Evolutionary conservation across 2,329 filamentous ascomycete species (phyloP).

Genomic region (Mycosphaerella sp.): DNA sequence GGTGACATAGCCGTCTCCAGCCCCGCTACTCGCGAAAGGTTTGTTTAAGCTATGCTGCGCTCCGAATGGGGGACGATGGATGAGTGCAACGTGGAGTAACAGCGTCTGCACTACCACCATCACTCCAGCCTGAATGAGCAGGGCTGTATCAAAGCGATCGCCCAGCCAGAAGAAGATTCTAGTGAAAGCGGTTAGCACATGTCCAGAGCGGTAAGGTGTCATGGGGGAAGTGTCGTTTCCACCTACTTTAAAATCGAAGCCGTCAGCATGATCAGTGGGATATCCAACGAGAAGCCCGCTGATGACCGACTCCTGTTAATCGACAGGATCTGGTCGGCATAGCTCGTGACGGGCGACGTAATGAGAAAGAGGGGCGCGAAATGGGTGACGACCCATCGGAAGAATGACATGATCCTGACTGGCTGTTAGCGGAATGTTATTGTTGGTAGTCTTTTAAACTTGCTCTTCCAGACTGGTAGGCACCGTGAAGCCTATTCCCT

Average conservation of each 20-base stretch:
- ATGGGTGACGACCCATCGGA: slow-evolving; percentile 33
- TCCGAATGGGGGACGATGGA: slow-evolving; percentile 44
- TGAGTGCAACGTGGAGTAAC: slow-evolving; percentile 55
- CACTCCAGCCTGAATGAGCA: slow-evolving; percentile 54
- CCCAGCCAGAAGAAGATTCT: slow-evolving; percentile 62
- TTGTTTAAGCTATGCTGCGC: slow-evolving; percentile 35
- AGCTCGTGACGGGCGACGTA: slow-evolving; percentile 57
- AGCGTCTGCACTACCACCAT: slow-evolving; percentile 55
- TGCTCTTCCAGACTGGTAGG: slow-evolving; percentile 18
- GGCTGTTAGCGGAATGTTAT: slow-evolving; percentile 12
- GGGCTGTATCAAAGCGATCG: slow-evolving; percentile 52
- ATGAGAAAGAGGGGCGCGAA: slow-evolving; percentile 45
- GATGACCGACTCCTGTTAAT: slow-evolving; percentile 56
- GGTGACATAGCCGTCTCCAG: slow-evolving; percentile 38
- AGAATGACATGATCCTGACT: slow-evolving; percentile 29
- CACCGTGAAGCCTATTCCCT: slow-evolving; percentile 15
- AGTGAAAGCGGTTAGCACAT: not conserved
- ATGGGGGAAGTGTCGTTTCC: not conserved
- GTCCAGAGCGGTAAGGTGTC: not conserved
- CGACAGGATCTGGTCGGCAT: slow-evolving; percentile 60
- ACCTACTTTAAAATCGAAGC: slow-evolving; percentile 56
- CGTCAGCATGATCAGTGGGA: slow-evolving; percentile 60
- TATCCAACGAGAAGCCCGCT: slow-evolving; percentile 60
- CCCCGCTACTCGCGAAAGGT: slow-evolving; percentile 57
- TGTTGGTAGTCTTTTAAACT: slow-evolving; percentile 4